A percentile compares a stretch with the other conserved stretches of the same genome.
Conservation (phyloP, 345 rosid species). For the Passiflora organensis region DNA sequence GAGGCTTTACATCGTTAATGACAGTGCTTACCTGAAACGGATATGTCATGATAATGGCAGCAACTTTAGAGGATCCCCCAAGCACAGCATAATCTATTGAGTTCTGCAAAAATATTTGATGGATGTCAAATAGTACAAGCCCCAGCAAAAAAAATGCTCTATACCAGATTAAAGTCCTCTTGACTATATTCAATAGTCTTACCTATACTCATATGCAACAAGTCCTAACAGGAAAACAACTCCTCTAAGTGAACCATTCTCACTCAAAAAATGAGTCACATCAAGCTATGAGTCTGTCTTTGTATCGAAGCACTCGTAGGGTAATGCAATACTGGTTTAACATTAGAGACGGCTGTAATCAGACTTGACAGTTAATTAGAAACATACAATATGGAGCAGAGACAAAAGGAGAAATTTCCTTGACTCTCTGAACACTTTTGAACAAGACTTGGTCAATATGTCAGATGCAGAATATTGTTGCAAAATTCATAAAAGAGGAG, state of each 20-base stretch:
- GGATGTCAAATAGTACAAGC: no score
- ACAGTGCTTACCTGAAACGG: conserved; percentile 64
- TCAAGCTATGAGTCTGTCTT: no score
- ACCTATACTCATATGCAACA: no score
- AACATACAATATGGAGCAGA: background rate
- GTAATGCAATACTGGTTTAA: no score
- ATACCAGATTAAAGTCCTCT: no score
- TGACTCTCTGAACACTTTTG: background rate
- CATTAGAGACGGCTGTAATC: background rate
- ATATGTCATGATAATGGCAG: conserved; percentile 79
- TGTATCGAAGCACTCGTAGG: no score
- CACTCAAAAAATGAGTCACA: no score
- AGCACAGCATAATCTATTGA: conserved; percentile 83
- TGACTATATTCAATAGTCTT: no score
- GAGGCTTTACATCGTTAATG: background rate
- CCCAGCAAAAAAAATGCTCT: no score
- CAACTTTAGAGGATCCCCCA: conserved; percentile 83
- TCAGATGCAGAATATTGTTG: no score
- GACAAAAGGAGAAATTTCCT: background rate
- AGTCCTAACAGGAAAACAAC: background rate
- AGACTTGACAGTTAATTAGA: background rate
- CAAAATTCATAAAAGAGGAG: no score
- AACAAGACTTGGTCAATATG: no score
- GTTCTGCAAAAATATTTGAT: conserved; percentile 35
- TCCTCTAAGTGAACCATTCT: background rate